Evolutionary conservation across 352 stramenopile species (phyloP).

Genomic region (Pythium dissimile): DNA sequence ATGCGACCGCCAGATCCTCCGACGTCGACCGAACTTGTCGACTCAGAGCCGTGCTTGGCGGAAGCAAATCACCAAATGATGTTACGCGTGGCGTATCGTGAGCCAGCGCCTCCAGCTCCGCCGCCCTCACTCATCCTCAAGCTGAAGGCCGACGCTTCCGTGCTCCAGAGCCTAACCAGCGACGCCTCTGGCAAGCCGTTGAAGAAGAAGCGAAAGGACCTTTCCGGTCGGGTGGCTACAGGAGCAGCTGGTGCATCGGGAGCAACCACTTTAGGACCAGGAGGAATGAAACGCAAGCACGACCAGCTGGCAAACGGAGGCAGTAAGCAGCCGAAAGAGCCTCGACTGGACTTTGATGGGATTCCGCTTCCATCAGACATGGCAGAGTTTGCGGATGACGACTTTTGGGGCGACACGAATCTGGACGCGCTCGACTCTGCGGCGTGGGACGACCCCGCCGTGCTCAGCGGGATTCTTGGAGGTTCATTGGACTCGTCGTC

Average conservation of each 20-base stretch:
- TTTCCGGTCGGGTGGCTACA: conserved; percentile 15
- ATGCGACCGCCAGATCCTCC: conserved; percentile 45
- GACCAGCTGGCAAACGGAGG: conserved; percentile 23
- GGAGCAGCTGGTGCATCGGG: conserved; percentile 7
- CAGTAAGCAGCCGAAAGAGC: conserved; percentile 42
- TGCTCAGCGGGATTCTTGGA: conserved; percentile 65
- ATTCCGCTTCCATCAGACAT: conserved; percentile 62
- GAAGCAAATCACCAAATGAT: conserved; percentile 36
- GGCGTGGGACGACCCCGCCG: conserved; percentile 75
- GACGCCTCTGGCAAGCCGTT: conserved; percentile 26
- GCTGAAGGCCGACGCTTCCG: conserved; percentile 29
- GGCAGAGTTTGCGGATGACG: conserved; percentile 76
- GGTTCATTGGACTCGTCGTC: conserved; percentile 19
- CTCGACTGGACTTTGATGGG: conserved; percentile 71
- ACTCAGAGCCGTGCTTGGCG: conserved; percentile 25
- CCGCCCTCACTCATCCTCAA: conserved; percentile 27
- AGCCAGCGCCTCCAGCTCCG: conserved; percentile 40
- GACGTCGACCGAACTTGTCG: conserved; percentile 9
- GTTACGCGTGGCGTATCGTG: conserved; percentile 67
- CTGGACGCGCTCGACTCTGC: conserved; percentile 79
- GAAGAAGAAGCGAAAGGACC: conserved; percentile 71
- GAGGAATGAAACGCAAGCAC: conserved; percentile 63
- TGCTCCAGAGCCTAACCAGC: not conserved
- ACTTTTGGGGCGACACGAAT: conserved; percentile 87
- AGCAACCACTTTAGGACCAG: conserved; percentile 7